phyloP scores from a whole-genome alignment of 1,139 yeast genomes.

The Candida frijolesensis region DNA sequence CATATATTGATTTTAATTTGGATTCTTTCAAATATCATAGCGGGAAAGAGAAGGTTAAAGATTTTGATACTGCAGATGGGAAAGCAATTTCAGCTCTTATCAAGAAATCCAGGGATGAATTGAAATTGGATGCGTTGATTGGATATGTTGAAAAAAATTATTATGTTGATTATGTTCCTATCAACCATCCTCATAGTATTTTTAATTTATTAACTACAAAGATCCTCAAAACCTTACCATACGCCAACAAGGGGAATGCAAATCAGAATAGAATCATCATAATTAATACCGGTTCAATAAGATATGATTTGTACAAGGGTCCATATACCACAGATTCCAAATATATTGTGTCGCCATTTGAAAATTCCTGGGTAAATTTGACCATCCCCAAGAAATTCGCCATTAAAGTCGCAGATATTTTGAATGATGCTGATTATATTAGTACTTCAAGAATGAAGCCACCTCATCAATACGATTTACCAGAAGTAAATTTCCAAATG shows the following conservation, averaged over 20 bases:
- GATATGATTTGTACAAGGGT: slow-evolving; percentile 88
- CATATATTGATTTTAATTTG: slow-evolving; percentile 79
- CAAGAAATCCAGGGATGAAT: slow-evolving; percentile 41
- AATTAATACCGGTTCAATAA: slow-evolving; percentile 84
- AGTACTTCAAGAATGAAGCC: slow-evolving; percentile 25
- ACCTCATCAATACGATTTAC: slow-evolving; percentile 25
- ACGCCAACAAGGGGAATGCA: slow-evolving; percentile 8
- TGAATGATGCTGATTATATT: slow-evolving; percentile 56
- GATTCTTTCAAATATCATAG: slow-evolving; percentile 71
- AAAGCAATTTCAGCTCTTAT: slow-evolving; percentile 47
- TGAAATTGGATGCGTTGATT: slow-evolving; percentile 56
- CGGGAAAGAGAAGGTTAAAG: slow-evolving; percentile 17
- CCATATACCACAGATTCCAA: slow-evolving; percentile 80
- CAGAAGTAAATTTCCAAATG: neutral
- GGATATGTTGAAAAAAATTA: slow-evolving; percentile 70
- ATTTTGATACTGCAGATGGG: slow-evolving; percentile 57
- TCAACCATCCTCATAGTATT: slow-evolving; percentile 60
- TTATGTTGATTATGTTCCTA: slow-evolving; percentile 70
- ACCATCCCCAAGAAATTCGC: slow-evolving; percentile 58
- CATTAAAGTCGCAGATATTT: slow-evolving; percentile 41
- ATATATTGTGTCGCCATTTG: slow-evolving; percentile 84
- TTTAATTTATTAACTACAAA: slow-evolving; percentile 59
- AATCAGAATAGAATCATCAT: slow-evolving; percentile 57
- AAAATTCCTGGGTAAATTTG: slow-evolving; percentile 71
- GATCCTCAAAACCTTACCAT: slow-evolving; percentile 58